A percentile compares a stretch with the other conserved stretches of the same genome.
phyloP scores from a whole-genome alignment of 2,329 filamentous ascomycete species.

The Aspergillus costaricaensis region DNA sequence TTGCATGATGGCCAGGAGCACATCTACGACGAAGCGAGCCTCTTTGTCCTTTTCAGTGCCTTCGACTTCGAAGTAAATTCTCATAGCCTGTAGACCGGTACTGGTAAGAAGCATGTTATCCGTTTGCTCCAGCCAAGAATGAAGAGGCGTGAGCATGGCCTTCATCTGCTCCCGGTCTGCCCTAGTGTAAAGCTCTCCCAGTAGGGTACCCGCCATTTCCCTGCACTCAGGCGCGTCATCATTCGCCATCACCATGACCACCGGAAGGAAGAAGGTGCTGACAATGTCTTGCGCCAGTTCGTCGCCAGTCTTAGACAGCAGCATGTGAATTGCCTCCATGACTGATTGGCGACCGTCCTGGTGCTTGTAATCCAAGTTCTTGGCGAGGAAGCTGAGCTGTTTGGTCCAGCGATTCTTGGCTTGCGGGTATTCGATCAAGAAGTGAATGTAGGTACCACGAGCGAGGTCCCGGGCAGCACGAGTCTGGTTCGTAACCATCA shows the following conservation, averaged over 20 bases:
- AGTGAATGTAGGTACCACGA: slow-evolving; percentile 87
- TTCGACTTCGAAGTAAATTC: slow-evolving; percentile 75
- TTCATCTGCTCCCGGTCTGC: slow-evolving; percentile 72
- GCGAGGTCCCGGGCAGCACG: slow-evolving; percentile 84
- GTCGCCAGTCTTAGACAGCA: slow-evolving; percentile 82
- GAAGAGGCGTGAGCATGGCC: slow-evolving; percentile 70
- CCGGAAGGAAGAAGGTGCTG: slow-evolving; percentile 77
- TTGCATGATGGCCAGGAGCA: slow-evolving; percentile 58
- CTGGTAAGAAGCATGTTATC: slow-evolving; percentile 70
- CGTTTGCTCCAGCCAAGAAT: slow-evolving; percentile 73
- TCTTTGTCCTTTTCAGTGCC: slow-evolving; percentile 69
- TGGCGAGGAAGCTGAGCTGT: slow-evolving; percentile 83
- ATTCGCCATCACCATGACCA: slow-evolving; percentile 83
- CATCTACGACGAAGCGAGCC: slow-evolving; percentile 58
- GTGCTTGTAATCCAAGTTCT: slow-evolving; percentile 87
- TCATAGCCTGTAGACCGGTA: slow-evolving; percentile 77
- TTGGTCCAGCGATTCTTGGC: slow-evolving; percentile 85
- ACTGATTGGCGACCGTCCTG: slow-evolving; percentile 87
- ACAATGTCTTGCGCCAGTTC: slow-evolving; percentile 81
- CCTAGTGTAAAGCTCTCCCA: slow-evolving; percentile 78
- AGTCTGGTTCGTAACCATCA: slow-evolving; percentile 97
- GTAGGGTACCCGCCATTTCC: slow-evolving; percentile 73
- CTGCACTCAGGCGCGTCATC: slow-evolving; percentile 86
- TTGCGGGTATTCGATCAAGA: slow-evolving; percentile 91
- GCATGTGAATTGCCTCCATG: slow-evolving; percentile 83